Evolutionary conservation across 73 alveolate species (phyloP).

Genomic region (Vitrella brassicaformis): DNA sequence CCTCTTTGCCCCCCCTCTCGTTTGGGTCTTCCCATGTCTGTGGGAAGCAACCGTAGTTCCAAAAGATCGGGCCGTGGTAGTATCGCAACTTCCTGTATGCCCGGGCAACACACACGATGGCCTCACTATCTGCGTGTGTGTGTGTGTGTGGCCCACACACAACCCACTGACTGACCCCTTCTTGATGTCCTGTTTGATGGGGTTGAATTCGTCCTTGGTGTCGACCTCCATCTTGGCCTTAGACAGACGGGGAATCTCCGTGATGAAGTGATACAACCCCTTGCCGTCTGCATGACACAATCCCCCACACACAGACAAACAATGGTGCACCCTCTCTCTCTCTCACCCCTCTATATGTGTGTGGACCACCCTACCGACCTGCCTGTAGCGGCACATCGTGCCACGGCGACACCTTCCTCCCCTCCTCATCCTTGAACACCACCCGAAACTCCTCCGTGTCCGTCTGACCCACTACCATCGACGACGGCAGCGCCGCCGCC

Average conservation of each 20-base stretch:
- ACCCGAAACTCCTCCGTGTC: neutral
- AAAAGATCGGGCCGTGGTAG: slow-evolving; percentile 37
- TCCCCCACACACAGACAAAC: neutral
- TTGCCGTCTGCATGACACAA: neutral
- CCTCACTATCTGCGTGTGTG: too few relatives aligned
- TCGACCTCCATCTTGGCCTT: neutral
- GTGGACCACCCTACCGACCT: neutral
- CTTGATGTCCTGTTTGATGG: slow-evolving; percentile 49
- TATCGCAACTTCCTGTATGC: slow-evolving; percentile 30
- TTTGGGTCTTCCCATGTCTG: slow-evolving; percentile 51
- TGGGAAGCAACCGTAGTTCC: slow-evolving; percentile 56
- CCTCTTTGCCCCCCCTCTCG: too few relatives aligned
- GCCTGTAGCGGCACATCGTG: neutral
- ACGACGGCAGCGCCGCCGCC: neutral
- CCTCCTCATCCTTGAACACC: neutral
- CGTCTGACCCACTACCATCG: neutral
- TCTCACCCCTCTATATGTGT: neutral
- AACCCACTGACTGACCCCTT: slow-evolving; percentile 30
- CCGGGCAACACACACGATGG: too few relatives aligned
- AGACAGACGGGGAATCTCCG: neutral
- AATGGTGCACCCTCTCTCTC: neutral
- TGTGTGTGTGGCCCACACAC: too few relatives aligned
- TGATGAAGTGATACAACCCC: neutral
- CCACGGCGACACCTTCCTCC: neutral
- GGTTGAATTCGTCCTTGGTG: slow-evolving; percentile 37